Conservation (phyloP, 2,329 filamentous ascomycete genomes). For the Lasiodiplodia sp. region DNA sequence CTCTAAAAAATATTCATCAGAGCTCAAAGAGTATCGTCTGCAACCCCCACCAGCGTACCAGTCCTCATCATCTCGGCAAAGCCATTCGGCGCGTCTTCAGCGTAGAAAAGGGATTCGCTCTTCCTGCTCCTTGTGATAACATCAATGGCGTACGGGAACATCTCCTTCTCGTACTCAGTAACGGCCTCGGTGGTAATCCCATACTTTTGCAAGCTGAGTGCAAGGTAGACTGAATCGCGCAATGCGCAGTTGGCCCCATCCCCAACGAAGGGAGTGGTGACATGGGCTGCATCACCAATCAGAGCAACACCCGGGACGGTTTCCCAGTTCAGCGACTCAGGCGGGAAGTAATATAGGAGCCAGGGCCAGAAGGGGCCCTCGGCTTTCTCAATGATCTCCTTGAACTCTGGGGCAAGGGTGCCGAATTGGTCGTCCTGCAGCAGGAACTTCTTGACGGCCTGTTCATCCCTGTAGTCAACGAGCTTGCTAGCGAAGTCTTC, state of each 20-base stretch:
- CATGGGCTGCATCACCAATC: constrained; percentile 24
- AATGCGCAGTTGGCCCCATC: constrained; percentile 24
- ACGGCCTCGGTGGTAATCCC: neutral
- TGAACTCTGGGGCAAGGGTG: neutral
- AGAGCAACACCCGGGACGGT: constrained; percentile 15
- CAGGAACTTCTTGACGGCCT: neutral
- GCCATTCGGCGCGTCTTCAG: neutral
- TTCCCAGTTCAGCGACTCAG: constrained; percentile 15
- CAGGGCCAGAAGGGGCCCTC: constrained; percentile 3
- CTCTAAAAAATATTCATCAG: too few species aligned
- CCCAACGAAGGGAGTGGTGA: constrained; percentile 20
- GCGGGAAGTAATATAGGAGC: neutral
- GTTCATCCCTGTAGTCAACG: neutral
- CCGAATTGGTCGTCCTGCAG: neutral
- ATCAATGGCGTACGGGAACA: neutral
- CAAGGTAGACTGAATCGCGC: neutral
- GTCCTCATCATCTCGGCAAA: neutral
- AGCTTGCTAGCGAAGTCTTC: neutral
- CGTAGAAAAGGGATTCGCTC: neutral
- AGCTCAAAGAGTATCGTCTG: neutral
- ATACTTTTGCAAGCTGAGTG: neutral
- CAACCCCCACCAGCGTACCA: neutral
- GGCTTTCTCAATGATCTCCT: neutral
- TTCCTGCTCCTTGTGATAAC: neutral
- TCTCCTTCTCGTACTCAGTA: constrained; percentile 2